Evolutionary conservation across 2,329 filamentous ascomycete genomes (phyloP).

Genomic region (Botrytis byssoidea): DNA sequence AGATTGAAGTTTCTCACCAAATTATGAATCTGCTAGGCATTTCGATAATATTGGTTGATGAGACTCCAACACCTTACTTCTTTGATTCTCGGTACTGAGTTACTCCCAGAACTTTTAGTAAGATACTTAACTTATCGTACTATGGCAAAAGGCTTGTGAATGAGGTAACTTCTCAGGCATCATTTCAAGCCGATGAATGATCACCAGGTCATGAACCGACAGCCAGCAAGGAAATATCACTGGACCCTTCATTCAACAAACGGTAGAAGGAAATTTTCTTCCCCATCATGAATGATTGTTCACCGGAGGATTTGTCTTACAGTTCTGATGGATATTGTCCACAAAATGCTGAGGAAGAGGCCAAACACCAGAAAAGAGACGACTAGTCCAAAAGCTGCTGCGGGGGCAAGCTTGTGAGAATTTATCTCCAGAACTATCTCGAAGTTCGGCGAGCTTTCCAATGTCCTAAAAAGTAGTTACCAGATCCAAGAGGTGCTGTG

Average conservation of each 20-base stretch:
- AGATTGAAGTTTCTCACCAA: too few species aligned
- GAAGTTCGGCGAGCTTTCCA: too few species aligned
- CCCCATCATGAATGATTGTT: too few species aligned
- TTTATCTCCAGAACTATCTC: too few species aligned
- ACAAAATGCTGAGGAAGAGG: not conserved
- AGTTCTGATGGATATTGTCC: too few species aligned
- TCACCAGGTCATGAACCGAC: not conserved
- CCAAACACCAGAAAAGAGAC: not conserved
- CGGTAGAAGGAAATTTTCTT: not conserved
- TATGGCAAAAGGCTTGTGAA: not conserved
- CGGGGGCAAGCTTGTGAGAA: too few species aligned
- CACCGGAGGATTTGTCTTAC: accelerated
- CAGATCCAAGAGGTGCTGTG: accelerated
- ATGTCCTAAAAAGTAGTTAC: accelerated
- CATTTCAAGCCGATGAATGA: not conserved
- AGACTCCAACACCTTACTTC: too few species aligned
- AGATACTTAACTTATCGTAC: too few species aligned
- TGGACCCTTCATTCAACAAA: not conserved
- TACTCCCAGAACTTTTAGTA: too few species aligned
- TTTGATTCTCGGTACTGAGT: too few species aligned
- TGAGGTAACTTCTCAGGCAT: not conserved
- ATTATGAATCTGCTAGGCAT: too few species aligned
- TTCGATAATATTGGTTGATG: too few species aligned
- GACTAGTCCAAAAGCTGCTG: not conserved
- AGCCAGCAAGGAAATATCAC: not conserved